These are phyloP conservation scores for Xylariales sp. DNA, from an alignment of 2,329 filamentous ascomycete genomes.

Conservation along the genomic window DNA sequence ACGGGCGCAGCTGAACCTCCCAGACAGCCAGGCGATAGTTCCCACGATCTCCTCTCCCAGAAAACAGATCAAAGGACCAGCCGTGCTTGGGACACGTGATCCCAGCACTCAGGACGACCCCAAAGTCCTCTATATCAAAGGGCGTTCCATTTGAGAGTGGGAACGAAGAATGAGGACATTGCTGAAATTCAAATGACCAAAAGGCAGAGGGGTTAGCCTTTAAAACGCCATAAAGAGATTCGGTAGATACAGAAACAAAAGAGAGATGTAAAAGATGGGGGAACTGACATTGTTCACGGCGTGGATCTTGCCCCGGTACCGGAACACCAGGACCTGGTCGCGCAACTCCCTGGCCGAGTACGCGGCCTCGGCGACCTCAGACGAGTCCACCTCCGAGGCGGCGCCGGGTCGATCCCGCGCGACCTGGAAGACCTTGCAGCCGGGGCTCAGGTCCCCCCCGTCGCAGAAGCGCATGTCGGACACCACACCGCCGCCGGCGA, in stretches of 20 bases:
- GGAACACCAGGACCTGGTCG: constrained; percentile 63
- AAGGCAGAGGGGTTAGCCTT: no score
- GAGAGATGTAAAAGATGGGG: background rate
- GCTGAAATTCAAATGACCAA: constrained; percentile 31
- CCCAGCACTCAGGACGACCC: constrained; percentile 56
- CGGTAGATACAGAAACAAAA: background rate
- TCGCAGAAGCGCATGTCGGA: constrained; percentile 31
- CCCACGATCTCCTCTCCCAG: constrained; percentile 57
- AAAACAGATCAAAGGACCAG: constrained; percentile 68
- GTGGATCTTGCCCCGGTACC: constrained; percentile 59
- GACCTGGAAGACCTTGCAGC: constrained; percentile 58
- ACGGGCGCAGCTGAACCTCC: constrained; percentile 53
- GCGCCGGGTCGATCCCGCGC: constrained; percentile 30
- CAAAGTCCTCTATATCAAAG: constrained; percentile 72
- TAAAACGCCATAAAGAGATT: no score
- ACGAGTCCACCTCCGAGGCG: constrained; percentile 29
- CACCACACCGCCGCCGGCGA: constrained; percentile 32
- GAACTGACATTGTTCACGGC: constrained; percentile 62
- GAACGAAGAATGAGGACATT: constrained; percentile 65
- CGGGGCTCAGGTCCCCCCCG: constrained; percentile 34
- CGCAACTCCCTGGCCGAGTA: constrained; percentile 27
- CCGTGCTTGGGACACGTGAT: constrained; percentile 65
- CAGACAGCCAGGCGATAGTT: constrained; percentile 58
- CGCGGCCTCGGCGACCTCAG: constrained; percentile 23
- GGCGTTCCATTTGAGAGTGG: constrained; percentile 58